phyloP scores from a whole-genome alignment of 768 basidiomycete genomes.

The Pleurotus sapidus region DNA sequence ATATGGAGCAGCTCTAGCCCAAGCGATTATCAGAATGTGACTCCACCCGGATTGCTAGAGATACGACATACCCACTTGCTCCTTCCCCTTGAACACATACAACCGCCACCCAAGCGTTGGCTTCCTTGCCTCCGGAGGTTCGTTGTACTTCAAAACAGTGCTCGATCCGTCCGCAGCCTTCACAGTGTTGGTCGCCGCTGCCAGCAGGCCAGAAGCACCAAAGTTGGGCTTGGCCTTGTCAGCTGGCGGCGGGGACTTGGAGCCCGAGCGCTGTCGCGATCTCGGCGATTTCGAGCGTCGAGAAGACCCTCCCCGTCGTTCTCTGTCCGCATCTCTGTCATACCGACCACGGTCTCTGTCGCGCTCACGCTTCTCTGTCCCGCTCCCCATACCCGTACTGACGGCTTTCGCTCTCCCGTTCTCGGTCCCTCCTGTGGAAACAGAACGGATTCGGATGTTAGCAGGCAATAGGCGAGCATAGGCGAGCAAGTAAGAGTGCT shows the following conservation, averaged over 20 bases:
- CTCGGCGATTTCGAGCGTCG: slow-evolving; percentile 57
- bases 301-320: slow-evolving; percentile 25
- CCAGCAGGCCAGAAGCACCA: slow-evolving; percentile 81
- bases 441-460: not conserved
- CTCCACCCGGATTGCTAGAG: not conserved
- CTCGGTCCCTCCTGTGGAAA: not conserved
- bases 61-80: slow-evolving; percentile 76
- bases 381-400: slow-evolving; percentile 10
- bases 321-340: slow-evolving; percentile 24
- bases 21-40: not conserved
- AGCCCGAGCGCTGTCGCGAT: slow-evolving; percentile 31
- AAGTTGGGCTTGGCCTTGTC: slow-evolving; percentile 89
- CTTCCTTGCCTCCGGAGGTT: slow-evolving; percentile 96
- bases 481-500: too few species aligned
- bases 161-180: slow-evolving; percentile 69
- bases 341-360: slow-evolving; percentile 12
- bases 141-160: slow-evolving; percentile 94
- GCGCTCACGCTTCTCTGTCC: slow-evolving; percentile 14
- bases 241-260: slow-evolving; percentile 42
- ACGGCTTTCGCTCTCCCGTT: not conserved
- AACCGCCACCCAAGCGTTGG: slow-evolving; percentile 88
- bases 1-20: slow-evolving; percentile 84
- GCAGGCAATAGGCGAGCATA: not conserved
- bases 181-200: slow-evolving; percentile 94
- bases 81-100: slow-evolving; percentile 95